Evolutionary conservation across 1,139 yeast genomes (phyloP), one percentile per base, ranked within the genome.

Genomic region (Nadsonia commutata): DNA sequence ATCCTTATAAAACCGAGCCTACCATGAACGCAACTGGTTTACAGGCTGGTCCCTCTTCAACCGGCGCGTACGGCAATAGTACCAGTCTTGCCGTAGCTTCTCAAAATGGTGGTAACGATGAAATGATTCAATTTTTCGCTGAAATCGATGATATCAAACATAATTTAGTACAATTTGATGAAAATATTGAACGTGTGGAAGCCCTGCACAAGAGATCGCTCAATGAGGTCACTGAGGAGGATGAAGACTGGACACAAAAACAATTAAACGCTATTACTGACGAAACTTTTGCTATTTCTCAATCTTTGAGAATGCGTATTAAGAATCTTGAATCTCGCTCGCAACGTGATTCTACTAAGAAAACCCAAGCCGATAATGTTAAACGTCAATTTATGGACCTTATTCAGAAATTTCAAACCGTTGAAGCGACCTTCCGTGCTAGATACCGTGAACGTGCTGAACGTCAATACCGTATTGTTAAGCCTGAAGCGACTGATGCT

Each of bases 381-480:
- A 81, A 94, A 68, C 79, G 78, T 60, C 78, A 84, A 62, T 93
- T 90, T 62, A 76, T 86, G 70, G 78, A 78, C 52, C 72, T 82
- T 45, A 88, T 90, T 59, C 93, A 85, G 61, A 84, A 78, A 57
- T 86, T 84, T 68, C 78, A 94, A 62, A 72, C 78, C 56, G 76
- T 83, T 50, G 97, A 93, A 65, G 85, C 86, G 51, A 77, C 80
- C 58, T 86, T 83, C 69, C 75, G 88, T 52, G 86, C 82, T 59
- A 78, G 80, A 56, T 84, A 85, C 61, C 78, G 82, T 62, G 76
- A 76, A 48, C 95, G 84, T 57, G 95, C 95, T 42, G 90, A 81
- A 59, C 79, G 96, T 63, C 97, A 90, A 69, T 86, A 81, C 67
- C 78, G 78, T 59, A 83, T 90, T 56, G 90, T 90, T 49, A 85